Evolutionary conservation across 2,329 filamentous ascomycete species (phyloP).

Genomic region (Claviceps pazoutovae): DNA sequence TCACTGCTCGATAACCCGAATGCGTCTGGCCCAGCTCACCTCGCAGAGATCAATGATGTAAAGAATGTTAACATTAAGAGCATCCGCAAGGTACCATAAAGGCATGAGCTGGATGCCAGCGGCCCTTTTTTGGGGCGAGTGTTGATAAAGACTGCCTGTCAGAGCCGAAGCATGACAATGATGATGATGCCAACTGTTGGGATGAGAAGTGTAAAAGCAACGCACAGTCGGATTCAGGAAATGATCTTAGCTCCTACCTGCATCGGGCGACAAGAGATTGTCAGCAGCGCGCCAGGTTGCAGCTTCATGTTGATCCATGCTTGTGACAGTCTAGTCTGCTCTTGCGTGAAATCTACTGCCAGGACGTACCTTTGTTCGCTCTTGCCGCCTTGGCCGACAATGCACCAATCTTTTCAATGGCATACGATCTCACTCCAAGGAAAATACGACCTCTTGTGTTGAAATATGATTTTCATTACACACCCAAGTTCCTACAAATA

Average conservation of each 20-base stretch:
- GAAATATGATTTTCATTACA: constrained; percentile 7
- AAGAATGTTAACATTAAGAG: not conserved
- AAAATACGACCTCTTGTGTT: not conserved
- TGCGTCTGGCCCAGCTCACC: not conserved
- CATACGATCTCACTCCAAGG: not conserved
- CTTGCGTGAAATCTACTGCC: not conserved
- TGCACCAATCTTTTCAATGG: not conserved
- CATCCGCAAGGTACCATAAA: not conserved
- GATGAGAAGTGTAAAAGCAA: not conserved
- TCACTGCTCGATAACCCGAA: not conserved
- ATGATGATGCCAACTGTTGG: not conserved
- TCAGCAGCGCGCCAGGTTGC: not conserved
- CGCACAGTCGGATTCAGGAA: too few relatives aligned
- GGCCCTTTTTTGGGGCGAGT: not conserved
- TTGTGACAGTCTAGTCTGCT: not conserved
- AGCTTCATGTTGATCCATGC: not conserved
- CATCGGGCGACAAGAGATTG: not conserved
- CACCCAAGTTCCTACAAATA: constrained; percentile 1
- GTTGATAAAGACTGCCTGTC: not conserved
- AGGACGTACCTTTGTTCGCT: not conserved
- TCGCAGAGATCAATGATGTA: not conserved
- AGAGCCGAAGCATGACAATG: constrained; percentile 1
- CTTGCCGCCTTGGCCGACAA: not conserved
- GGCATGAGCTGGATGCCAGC: constrained; percentile 1
- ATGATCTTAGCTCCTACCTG: not conserved